These are phyloP conservation scores for Fagus crenata DNA, from an alignment of 306 rosid genomes.

Conservation along the genomic window DNA sequence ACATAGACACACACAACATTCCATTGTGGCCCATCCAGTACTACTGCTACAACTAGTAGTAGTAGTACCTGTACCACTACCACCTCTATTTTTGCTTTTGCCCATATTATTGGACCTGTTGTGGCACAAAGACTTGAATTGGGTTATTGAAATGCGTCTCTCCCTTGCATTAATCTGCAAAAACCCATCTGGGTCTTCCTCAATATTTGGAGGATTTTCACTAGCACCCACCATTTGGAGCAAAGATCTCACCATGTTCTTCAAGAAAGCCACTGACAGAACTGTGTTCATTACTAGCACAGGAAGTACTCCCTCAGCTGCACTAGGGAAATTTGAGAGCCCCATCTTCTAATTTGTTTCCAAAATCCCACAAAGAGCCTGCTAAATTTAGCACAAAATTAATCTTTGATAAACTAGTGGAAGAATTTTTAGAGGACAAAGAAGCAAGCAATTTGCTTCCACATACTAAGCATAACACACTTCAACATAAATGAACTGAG, in stretches of 20 bases:
- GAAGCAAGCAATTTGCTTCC: not conserved
- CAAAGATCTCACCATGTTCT: constrained; percentile 63
- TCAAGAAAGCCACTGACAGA: constrained; percentile 51
- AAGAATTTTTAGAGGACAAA: not conserved
- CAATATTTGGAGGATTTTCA: constrained; percentile 20
- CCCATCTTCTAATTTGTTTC: constrained; percentile 45
- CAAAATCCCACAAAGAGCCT: not conserved
- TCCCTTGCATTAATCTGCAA: constrained; percentile 29
- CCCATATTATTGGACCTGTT: not conserved
- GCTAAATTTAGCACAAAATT: no score
- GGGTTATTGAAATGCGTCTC: constrained; percentile 54
- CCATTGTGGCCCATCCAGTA: not conserved
- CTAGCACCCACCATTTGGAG: constrained; percentile 42
- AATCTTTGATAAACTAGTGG: no score
- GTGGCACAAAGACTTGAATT: constrained; percentile 48
- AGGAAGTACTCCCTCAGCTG: constrained; percentile 63
- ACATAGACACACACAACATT: constrained; percentile 78
- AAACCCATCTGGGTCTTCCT: constrained; percentile 33
- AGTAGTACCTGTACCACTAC: not conserved
- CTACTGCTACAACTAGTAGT: not conserved
- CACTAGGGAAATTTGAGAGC: constrained; percentile 54
- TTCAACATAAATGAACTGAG: not conserved
- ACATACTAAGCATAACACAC: not conserved
- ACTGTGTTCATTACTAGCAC: constrained; percentile 66
- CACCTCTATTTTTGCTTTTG: not conserved